These are phyloP conservation scores for Chlamydomonas sp. DNA, from an alignment of 139 green algal species.

Conservation along the genomic window DNA sequence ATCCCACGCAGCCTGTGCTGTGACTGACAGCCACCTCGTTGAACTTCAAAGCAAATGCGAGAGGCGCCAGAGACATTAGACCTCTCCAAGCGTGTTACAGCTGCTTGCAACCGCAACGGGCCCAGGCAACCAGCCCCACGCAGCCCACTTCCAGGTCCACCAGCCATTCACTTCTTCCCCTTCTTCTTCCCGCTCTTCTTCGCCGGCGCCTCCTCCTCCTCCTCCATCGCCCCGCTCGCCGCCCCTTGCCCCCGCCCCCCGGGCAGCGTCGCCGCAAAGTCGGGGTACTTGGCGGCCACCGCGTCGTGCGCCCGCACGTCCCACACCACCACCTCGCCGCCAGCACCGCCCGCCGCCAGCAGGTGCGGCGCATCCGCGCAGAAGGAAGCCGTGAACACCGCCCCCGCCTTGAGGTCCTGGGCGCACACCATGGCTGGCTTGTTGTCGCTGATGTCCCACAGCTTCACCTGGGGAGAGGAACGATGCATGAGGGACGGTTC, in stretches of 20 bases:
- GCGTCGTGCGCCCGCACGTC: conserved; percentile 64
- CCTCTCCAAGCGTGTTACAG: too few relatives aligned
- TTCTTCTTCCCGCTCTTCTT: conserved; percentile 60
- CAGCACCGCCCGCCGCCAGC: conserved; percentile 86
- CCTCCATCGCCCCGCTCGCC: neutral
- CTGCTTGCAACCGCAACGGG: too few relatives aligned
- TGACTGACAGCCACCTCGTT: too few relatives aligned
- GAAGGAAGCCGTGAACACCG: conserved; percentile 82
- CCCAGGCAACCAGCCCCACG: too few relatives aligned
- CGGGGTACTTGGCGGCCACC: conserved; percentile 56
- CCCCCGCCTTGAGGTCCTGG: conserved; percentile 79
- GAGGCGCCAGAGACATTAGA: too few relatives aligned
- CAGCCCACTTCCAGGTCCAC: too few relatives aligned
- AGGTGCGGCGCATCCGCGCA: conserved; percentile 73
- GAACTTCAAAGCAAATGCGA: too few relatives aligned
- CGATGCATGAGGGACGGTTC: neutral
- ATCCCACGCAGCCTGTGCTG: too few relatives aligned
- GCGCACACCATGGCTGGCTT: conserved; percentile 72
- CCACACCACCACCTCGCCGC: conserved; percentile 86
- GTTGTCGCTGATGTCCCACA: conserved; percentile 85
- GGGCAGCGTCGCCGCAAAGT: conserved; percentile 24
- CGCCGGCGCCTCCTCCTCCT: neutral
- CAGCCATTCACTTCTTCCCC: conserved; percentile 21
- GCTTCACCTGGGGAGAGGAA: conserved; percentile 75
- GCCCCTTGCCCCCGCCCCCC: too few relatives aligned